A percentile compares a stretch with the other conserved stretches of the same genome.
Evolutionary conservation across 306 rosid genomes (phyloP).

Genomic region (Morella rubra): DNA sequence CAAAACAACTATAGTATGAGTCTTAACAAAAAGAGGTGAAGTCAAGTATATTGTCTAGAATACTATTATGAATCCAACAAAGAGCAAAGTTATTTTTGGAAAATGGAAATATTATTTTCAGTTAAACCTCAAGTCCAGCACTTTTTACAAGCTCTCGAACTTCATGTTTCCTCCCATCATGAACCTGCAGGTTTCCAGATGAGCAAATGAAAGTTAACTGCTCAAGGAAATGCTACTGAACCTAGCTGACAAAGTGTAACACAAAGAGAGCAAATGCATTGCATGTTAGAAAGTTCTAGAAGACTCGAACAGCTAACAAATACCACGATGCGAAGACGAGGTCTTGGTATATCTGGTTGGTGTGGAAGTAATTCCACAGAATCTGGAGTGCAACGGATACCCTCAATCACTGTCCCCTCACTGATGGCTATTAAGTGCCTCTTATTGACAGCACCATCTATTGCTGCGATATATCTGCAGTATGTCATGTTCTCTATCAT

Average conservation of each 20-base stretch:
- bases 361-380: constrained; percentile 72
- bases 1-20: neutral
- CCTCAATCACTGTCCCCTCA: constrained; percentile 75
- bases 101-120: constrained; percentile 3
- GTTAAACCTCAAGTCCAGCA: constrained; percentile 85
- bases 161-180: constrained; percentile 98
- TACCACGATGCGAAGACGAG: constrained; percentile 91
- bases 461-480: constrained; percentile 77
- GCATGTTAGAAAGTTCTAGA: constrained; percentile 15
- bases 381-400: constrained; percentile 79
- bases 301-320: constrained; percentile 21
- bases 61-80: neutral
- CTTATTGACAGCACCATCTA: constrained; percentile 74
- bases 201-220: constrained; percentile 33
- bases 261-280: constrained; percentile 18
- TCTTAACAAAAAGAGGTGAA: neutral
- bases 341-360: constrained; percentile 60
- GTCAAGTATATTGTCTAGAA: neutral
- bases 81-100: neutral
- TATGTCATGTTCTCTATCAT: constrained; percentile 24
- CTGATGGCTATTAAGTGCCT: constrained; percentile 67
- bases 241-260: neutral
- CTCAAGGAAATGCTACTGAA: neutral
- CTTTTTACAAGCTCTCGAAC: constrained; percentile 89
- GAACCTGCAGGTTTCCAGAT: constrained; percentile 59